phyloP scores from a whole-genome alignment of 2,329 filamentous ascomycete genomes.

The Hypoxylon rubiginosum region DNA sequence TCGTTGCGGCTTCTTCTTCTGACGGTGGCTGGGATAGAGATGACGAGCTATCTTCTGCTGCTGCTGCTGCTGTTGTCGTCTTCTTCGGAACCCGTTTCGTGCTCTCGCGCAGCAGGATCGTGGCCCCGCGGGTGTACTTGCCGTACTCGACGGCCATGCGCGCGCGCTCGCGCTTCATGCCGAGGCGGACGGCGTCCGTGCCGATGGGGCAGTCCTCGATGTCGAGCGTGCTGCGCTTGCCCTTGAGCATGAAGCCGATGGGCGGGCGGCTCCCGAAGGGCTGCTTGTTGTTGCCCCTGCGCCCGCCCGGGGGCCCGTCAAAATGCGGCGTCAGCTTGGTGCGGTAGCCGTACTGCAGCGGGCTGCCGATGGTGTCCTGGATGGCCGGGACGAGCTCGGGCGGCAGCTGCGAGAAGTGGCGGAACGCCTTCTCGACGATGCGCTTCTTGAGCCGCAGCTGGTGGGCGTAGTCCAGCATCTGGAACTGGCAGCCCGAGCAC shows the following conservation, averaged over 20 bases:
- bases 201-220: constrained; percentile 98
- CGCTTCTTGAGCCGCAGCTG: constrained; percentile 87
- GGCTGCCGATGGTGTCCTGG: constrained; percentile 88
- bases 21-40: constrained; percentile 58
- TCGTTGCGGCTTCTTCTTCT: not conserved
- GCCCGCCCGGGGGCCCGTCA: constrained; percentile 76
- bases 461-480: constrained; percentile 92
- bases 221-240: constrained; percentile 83
- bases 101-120: constrained; percentile 88
- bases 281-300: constrained; percentile 63
- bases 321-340: constrained; percentile 99
- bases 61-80: too few species aligned
- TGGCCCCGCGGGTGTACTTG: constrained; percentile 85
- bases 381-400: constrained; percentile 81
- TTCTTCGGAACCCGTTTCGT: constrained; percentile 75
- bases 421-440: constrained; percentile 91
- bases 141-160: constrained; percentile 78
- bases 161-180: constrained; percentile 82
- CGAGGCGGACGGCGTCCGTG: constrained; percentile 84
- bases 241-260: constrained; percentile 92
- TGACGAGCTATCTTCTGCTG: not conserved
- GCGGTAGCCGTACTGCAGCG: constrained; percentile 91
- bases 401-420: constrained; percentile 88
- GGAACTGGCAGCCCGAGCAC: constrained; percentile 95
- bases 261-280: constrained; percentile 76